Evolutionary conservation across 2,329 filamentous ascomycete genomes (phyloP).

Genomic region (Eutypella sp.): DNA sequence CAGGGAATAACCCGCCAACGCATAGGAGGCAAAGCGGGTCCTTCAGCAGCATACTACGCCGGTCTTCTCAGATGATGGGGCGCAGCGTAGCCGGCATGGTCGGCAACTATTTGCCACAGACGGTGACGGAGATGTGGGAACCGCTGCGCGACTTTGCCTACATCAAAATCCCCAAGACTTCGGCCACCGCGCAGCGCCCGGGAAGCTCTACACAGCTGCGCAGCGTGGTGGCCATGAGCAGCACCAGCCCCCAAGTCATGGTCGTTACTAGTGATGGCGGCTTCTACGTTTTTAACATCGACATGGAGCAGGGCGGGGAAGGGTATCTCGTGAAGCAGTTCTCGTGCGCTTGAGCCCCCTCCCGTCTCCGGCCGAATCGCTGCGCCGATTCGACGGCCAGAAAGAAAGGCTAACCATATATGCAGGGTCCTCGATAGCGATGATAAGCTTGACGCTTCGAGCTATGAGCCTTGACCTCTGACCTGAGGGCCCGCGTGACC

Average conservation of each 20-base stretch:
- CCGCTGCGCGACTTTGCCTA: slow-evolving; percentile 92
- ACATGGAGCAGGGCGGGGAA: slow-evolving; percentile 91
- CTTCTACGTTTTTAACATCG: slow-evolving; percentile 93
- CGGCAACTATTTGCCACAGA: slow-evolving; percentile 85
- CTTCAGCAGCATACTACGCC: slow-evolving; percentile 84
- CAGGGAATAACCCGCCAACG: slow-evolving; percentile 21
- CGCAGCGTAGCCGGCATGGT: slow-evolving; percentile 84
- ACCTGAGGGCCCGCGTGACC: no score
- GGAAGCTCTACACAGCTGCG: slow-evolving; percentile 50
- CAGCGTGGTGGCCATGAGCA: slow-evolving; percentile 97
- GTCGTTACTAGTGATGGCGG: slow-evolving; percentile 93
- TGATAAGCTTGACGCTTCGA: slow-evolving; percentile 48
- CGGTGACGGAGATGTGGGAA: slow-evolving; percentile 97
- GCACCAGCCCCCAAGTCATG: slow-evolving; percentile 92
- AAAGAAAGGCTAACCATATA: not conserved
- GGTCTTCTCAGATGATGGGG: slow-evolving; percentile 90
- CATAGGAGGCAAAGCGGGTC: slow-evolving; percentile 62
- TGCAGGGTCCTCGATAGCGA: slow-evolving; percentile 49
- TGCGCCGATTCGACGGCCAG: no score
- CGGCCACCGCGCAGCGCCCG: slow-evolving; percentile 26
- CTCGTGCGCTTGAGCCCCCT: slow-evolving; percentile 50
- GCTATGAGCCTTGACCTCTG: slow-evolving; percentile 37
- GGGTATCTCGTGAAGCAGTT: slow-evolving; percentile 88
- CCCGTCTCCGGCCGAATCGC: not conserved
- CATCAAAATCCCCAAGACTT: slow-evolving; percentile 76